A percentile compares a stretch with the other conserved stretches of the same genome.
Evolutionary conservation across 805 yeast genomes (phyloP).

Genomic region (Saccharomyces paradoxus): DNA sequence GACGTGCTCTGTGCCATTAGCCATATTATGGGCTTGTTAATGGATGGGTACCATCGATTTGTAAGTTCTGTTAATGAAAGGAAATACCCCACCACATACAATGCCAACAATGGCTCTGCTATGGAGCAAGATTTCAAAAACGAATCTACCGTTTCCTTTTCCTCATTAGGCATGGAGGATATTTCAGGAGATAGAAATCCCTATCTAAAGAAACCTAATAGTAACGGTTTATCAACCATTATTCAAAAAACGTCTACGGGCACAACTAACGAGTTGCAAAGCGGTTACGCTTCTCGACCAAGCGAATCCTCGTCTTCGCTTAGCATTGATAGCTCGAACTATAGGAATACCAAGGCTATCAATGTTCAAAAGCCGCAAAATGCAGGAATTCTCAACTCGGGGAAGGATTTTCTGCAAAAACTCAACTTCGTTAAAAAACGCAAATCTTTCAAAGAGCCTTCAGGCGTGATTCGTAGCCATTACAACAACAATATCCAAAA

Average conservation of each 20-base stretch:
- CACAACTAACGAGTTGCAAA: background rate
- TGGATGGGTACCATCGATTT: constrained; percentile 22
- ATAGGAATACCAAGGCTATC: background rate
- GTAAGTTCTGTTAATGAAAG: constrained; percentile 2
- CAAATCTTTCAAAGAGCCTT: background rate
- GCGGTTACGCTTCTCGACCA: background rate
- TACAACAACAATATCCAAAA: background rate
- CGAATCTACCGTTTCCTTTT: background rate
- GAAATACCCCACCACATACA: background rate
- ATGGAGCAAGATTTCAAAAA: background rate
- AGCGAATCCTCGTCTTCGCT: background rate
- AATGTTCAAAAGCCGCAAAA: background rate
- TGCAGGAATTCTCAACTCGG: background rate
- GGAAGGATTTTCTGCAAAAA: background rate
- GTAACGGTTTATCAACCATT: background rate
- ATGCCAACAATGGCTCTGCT: background rate
- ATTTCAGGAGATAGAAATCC: background rate
- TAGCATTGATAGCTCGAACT: background rate
- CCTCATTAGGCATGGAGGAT: background rate
- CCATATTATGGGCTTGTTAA: constrained; percentile 20
- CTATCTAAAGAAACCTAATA: background rate
- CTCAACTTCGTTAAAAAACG: background rate
- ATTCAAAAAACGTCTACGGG: background rate
- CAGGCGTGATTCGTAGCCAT: background rate
- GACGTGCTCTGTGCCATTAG: constrained; percentile 19